Base-by-base conservation (phyloP, 2,329 filamentous ascomycete species). In the Thermoascus crustaceus region DNA sequence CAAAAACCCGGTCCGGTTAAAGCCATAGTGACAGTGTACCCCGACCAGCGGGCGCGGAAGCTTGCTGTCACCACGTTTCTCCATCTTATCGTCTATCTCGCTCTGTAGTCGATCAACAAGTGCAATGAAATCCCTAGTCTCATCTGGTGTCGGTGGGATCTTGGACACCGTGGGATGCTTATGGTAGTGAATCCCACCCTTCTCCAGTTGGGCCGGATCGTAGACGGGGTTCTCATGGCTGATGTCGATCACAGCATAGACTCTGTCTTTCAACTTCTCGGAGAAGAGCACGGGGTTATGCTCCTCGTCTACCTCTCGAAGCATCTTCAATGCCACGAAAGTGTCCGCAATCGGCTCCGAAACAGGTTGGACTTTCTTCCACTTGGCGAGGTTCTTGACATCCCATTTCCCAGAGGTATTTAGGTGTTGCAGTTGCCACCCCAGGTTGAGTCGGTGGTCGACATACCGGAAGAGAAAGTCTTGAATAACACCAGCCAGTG, bases 391-490 rank as follows among this genome's bases (percentile, higher is more conserved):
- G 52, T 96, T 96, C 65, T 96, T 96, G 47, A 96, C 86, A 53
- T 95, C 89, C 89, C 89, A 96, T 64, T 96, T 96, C 3, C 88
- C 88, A 47, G 87, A 84, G 2, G 82, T 85, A 2, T 83, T 85
- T 16, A 96, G 76, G 50, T 91, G 82, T 49, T 89, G 83, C 10
- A 96, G 69, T 60, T 96, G 89, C 88, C 89, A 96, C 27, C 82
- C 85, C 18, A 89, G 75, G 1, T 79, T 84, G 9, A 95, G 73
- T 6, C 87, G 78, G 7, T 78, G 72, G 7, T 88, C 88, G 35
- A 95, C 71, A 49, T 86, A 74, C 3, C 72, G 69, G 11, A 77
- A 71, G 18, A 95, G 71, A 52, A 96, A 96, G 43, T 84, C 80
- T 40, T 86, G 82, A 34, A 95, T 80, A 1, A 93, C 70, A 0